Conservation (phyloP, 2,329 filamentous ascomycete genomes). For the Hortaea werneckii region DNA sequence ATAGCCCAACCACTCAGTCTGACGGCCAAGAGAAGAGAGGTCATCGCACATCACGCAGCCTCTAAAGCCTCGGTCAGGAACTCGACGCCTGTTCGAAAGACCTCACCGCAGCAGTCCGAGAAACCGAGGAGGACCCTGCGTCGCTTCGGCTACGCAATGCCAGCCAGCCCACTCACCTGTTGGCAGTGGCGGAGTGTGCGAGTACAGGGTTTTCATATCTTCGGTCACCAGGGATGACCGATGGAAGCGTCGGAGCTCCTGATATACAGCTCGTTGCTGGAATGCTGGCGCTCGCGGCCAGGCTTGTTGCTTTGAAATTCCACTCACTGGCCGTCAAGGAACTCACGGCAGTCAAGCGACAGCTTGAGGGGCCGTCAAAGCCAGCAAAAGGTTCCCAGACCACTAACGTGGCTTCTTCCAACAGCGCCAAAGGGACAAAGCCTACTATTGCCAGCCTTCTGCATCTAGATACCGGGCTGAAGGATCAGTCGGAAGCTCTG, state of each 20-base stretch:
- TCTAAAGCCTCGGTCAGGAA: conserved; percentile 37
- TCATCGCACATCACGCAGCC: too few species aligned
- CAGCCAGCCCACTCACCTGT: not conserved
- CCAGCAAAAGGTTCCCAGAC: not conserved
- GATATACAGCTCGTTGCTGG: conserved; percentile 62
- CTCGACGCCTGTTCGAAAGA: conserved; percentile 36
- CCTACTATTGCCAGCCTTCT: conserved; percentile 51
- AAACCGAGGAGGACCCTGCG: not conserved
- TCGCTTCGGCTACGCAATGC: not conserved
- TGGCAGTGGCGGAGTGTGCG: conserved; percentile 58
- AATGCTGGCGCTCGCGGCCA: conserved; percentile 59
- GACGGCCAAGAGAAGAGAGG: not conserved
- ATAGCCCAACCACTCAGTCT: not conserved
- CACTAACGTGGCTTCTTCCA: not conserved
- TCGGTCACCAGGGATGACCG: conserved; percentile 43
- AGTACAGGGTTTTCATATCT: conserved; percentile 57
- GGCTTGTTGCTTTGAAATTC: conserved; percentile 53
- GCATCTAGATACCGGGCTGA: conserved; percentile 43
- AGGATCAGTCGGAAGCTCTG: conserved; percentile 25
- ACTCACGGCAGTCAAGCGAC: conserved; percentile 53
- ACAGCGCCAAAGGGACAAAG: conserved; percentile 9
- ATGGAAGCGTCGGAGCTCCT: conserved; percentile 45
- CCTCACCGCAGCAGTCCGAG: not conserved
- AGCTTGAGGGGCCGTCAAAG: conserved; percentile 31
- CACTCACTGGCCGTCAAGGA: conserved; percentile 62